Evolutionary conservation across 2,329 filamentous ascomycete species (phyloP), one percentile per base, ranked within the genome.

Genomic region (Talaromyces sp.): DNA sequence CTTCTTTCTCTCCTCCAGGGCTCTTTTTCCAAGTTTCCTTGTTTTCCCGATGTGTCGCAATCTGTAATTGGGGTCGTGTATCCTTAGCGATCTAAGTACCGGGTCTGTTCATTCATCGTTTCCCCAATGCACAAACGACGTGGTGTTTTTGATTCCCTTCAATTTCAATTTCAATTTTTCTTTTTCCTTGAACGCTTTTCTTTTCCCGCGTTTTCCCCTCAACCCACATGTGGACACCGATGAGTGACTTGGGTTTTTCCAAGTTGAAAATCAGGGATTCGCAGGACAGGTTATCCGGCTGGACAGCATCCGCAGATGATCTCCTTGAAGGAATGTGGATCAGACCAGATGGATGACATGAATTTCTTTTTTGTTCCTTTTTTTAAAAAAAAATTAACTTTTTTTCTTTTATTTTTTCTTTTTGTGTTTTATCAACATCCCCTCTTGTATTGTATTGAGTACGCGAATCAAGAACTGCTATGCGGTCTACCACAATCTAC

Each of bases 41-140:
- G 14, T 16, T 30, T 29, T 47, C 27, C 5, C 20, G 27, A 46
- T 35, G 13, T 22, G 24, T 27, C 30, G 27, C 29, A 20, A 41
- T 22, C 39, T 22, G 39, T 41, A 41, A 22, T 41, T 22, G 39
- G 39, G 20, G 39, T 22, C 39, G 24, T 41, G 39, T 41, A 41
- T 41, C 39, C 39, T 41, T 41, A 41, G 39, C 39, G 39, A 41
- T 41, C 39, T 41, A 41, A 7, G 20, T 24, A 41, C 22, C 40
- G 20, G 40, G 40, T 42, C 40, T 42, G 40, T 42, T 42, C 17
- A 41, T 42, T 27, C 22, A 42, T 42, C 22, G 40, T 42, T 42
- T 30, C 22, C 37, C 35, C 24, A 35, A 48, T 48, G 46, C 35
- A 40, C 46, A 48, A 48, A 48, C 36, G 36, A 19, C 16, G 27